Evolutionary conservation across 2,329 filamentous ascomycete species (phyloP), one percentile per base, ranked within the genome.

Genomic region (Colletotrichum orbiculare): DNA sequence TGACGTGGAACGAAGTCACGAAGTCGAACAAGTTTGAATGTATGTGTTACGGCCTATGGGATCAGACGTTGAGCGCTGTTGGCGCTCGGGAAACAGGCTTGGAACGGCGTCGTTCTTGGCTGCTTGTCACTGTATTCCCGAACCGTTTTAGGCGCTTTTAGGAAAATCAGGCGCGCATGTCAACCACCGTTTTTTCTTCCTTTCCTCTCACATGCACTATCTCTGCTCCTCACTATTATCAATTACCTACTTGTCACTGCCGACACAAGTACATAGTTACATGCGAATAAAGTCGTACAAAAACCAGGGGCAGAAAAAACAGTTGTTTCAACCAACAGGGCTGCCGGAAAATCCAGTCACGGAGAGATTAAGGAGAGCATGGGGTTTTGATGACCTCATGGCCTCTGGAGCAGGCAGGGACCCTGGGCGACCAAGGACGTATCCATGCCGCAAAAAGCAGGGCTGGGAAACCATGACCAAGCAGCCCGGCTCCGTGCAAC

Each of bases 351-450:
- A 56, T 52, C 50, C 52, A 56, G 62, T 62, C 53, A 47, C 52
- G 52, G 34, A 65, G 62, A 65, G 62, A 65, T 65, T 57, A 65
- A 65, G 58, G 52, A 56, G 52, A 48, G 42, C 52, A 62, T 59
- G 59, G 41, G 25, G 37, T 33, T 60, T 65, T 62, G 58, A 53
- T 62, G 62, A 65, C 62, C 62, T 65, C 62, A 65, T 56, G 46
- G 58, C 52, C 52, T 9, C 52, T 62, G 37, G 34, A 25, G 52
- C 62, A 65, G 41, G 62, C 58, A 42, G 15, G 35, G 58, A 46
- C 62, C 58, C 58, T 65, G 62, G 62, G 25, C 25, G 2, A 38
- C 37, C n/a, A 25, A 15, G 13, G 17, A 43, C 11, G 49, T 34
- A 5, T 5, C 25, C 25, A 25, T 25, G 4, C 25, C 25, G 43